Base-by-base conservation (phyloP, 225 moss, liverwort and hornwort genomes). In the Thuidium tamariscinum region DNA sequence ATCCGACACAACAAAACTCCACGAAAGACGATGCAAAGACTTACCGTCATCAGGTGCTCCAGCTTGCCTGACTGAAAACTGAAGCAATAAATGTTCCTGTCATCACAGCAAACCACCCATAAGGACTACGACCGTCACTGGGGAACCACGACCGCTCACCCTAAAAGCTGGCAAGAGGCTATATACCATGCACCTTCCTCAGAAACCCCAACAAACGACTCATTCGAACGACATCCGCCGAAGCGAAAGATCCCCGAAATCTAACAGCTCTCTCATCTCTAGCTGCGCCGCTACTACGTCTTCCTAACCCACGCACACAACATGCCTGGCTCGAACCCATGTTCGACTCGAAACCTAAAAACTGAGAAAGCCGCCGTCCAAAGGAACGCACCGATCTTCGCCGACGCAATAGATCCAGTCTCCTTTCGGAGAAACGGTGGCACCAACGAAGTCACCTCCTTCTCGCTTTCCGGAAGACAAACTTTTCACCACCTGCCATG, bases 381-480 rank as follows among this genome's bases (percentile, higher is more conserved):
- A 82, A 26, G 55, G 61, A 74, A 70, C 83, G 78, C 93, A 98
- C 98, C 98, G 92, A 83, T 99, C 98, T 91, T 99, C 98, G 81
- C 98, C 98, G 9, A 99, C 96, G 89, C 95, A 99, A 68, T 99
- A 99, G 66, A 99, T 95, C 98, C 98, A 99, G 84, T 99, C 98
- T 79, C 98, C 98, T 93, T 97, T 99, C 11, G 98, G 98, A 83
- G 98, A 99, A 34, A 97, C 92, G 46, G 93, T 92, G 17, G 98
- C 98, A 87, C 94, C 92, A 2, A 99, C 98, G 56, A 99, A 99
- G 85, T 99, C 98, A 86, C 98, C 98, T 62, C 98, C 98, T 92
- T 99, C 98, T 88, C 98, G 92, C 91, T 96, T 99, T 83, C 98
- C 98, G 42, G 98, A 99, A 26, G 98, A 97, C 90, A 99, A 92